Conservation (phyloP, 768 basidiomycete genomes). For the Neoboletus brunneissimus region DNA sequence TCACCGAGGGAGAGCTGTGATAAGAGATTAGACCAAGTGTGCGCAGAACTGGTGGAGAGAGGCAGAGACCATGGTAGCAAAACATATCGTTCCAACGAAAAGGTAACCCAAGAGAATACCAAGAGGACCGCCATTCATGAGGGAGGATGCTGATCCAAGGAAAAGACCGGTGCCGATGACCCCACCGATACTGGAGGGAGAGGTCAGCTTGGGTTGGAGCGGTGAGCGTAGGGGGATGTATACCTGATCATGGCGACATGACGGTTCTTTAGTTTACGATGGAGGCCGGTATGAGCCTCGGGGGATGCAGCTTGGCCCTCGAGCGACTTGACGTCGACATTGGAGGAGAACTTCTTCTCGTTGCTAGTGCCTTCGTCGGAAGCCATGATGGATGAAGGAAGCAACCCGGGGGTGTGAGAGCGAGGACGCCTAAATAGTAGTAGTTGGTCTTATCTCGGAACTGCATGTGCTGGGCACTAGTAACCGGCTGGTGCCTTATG, state of each 20-base stretch:
- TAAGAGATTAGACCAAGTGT: neutral
- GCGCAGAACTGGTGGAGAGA: neutral
- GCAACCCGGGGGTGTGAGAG: neutral
- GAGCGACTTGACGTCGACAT: conserved; percentile 3
- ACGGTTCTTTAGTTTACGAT: conserved; percentile 33
- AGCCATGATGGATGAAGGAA: conserved; percentile 5
- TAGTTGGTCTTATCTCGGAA: neutral
- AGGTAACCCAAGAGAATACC: conserved; percentile 46
- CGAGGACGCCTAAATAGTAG: neutral
- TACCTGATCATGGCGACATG: conserved; percentile 39
- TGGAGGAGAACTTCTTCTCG: neutral
- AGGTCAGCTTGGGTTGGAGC: neutral
- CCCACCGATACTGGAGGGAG: conserved; percentile 28
- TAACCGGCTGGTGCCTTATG: neutral
- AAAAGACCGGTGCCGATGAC: conserved; percentile 44
- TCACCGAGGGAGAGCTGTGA: conserved; percentile 39
- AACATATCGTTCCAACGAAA: conserved; percentile 37
- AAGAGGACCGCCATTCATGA: conserved; percentile 43
- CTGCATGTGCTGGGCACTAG: neutral
- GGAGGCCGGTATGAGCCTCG: conserved; percentile 9
- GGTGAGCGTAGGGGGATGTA: neutral
- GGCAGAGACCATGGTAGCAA: conserved; percentile 35
- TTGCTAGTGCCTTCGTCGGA: neutral
- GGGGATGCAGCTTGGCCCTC: conserved; percentile 7
- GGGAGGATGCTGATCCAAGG: conserved; percentile 34